Conservation (phyloP, 164 flowering plant genomes). For the Vitis rupestris region DNA sequence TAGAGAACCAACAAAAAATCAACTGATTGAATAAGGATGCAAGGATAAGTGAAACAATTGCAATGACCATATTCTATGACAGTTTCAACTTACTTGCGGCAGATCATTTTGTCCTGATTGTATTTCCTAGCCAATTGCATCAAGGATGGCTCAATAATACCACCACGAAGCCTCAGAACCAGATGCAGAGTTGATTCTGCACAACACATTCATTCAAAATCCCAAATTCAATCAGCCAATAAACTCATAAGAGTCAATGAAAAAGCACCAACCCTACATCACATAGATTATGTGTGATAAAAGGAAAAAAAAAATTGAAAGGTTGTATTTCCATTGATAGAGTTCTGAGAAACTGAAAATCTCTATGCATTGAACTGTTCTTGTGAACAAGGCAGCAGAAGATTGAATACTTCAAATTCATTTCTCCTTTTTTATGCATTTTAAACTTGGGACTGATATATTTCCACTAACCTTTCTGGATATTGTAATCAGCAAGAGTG, state of each 20-base stretch:
- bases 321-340: no score
- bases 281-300: background rate
- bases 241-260: background rate
- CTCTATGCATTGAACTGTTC: no score
- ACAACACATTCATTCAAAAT: background rate
- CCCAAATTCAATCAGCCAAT: background rate
- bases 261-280: background rate
- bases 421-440: no score
- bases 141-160: constrained; percentile 47
- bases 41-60: no score
- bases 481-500: constrained; percentile 47
- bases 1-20: no score
- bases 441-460: no score
- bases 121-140: constrained; percentile 47
- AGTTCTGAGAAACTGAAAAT: no score
- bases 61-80: no score
- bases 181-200: constrained; percentile 53
- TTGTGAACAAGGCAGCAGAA: no score
- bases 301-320: no score
- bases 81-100: constrained; percentile 42
- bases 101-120: constrained; percentile 45
- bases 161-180: constrained; percentile 56
- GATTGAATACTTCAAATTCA: no score
- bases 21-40: no score
- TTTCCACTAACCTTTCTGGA: constrained; percentile 38